phyloP scores from a whole-genome alignment of 164 flowering plant species.

The Liquidambar formosana region DNA sequence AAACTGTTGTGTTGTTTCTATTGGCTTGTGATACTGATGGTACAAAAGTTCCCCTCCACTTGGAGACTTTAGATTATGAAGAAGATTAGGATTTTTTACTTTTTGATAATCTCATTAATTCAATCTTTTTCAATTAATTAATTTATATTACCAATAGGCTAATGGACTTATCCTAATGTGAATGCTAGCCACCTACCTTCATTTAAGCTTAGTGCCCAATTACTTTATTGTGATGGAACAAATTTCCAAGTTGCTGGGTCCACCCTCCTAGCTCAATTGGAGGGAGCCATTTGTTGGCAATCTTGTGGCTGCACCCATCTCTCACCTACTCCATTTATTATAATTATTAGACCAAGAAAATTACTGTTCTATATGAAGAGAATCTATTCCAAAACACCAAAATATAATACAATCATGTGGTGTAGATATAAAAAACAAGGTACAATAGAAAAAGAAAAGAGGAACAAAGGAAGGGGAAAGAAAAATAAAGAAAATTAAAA shows the following conservation, averaged over 20 bases:
- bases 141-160: too few species aligned
- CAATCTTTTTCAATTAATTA: too few species aligned
- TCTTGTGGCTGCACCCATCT: neutral
- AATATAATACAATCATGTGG: neutral
- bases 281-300: neutral
- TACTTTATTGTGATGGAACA: too few species aligned
- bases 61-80: too few species aligned
- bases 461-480: neutral
- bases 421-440: neutral
- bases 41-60: too few species aligned
- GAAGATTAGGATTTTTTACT: too few species aligned
- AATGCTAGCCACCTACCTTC: too few species aligned
- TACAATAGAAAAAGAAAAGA: neutral
- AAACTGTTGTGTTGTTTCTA: too few species aligned
- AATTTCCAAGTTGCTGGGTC: neutral
- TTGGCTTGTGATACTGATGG: too few species aligned
- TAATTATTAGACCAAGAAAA: neutral
- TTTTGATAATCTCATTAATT: too few species aligned
- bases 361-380: neutral
- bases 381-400: neutral
- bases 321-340: slow-evolving; percentile 5
- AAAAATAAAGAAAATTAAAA: neutral
- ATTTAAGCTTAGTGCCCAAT: too few species aligned
- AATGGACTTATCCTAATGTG: too few species aligned
- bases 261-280: neutral